A percentile compares a stretch with the other conserved stretches of the same genome.
Evolutionary conservation across 768 basidiomycete species (phyloP).

Genomic region (Lyophyllum semitale): DNA sequence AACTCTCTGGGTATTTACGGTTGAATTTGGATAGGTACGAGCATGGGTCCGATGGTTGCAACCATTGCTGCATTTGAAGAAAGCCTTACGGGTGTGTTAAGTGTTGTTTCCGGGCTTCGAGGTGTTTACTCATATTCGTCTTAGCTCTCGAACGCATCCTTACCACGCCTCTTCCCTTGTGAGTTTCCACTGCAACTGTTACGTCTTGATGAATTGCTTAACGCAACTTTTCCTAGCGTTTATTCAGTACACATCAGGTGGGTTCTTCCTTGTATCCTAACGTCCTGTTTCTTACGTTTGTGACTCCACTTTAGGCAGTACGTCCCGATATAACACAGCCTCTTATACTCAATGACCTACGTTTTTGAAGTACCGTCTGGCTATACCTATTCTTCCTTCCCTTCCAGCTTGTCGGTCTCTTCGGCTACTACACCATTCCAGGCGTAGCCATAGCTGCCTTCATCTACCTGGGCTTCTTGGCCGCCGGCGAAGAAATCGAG

Average conservation of each 20-base stretch:
- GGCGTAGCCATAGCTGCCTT: conserved; percentile 68
- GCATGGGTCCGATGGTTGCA: conserved; percentile 51
- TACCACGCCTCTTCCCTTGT: conserved; percentile 70
- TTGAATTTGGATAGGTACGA: conserved; percentile 35
- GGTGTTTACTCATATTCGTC: background rate
- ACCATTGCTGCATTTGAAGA: conserved; percentile 56
- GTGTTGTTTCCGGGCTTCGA: background rate
- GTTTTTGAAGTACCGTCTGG: conserved; percentile 55
- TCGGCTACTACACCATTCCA: conserved; percentile 66
- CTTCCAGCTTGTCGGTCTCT: conserved; percentile 67
- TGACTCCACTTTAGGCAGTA: conserved; percentile 28
- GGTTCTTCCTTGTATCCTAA: background rate
- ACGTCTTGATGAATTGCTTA: background rate
- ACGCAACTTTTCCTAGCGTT: conserved; percentile 38
- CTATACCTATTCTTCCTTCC: conserved; percentile 77
- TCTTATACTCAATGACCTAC: background rate
- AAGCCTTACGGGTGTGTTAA: conserved; percentile 43
- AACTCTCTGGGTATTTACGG: background rate
- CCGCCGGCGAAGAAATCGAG: conserved; percentile 71
- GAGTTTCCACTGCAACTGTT: conserved; percentile 25
- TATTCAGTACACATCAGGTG: conserved; percentile 66
- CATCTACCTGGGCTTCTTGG: conserved; percentile 71
- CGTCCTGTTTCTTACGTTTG: background rate
- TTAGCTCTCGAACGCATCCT: conserved; percentile 60
- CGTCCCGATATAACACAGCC: conserved; percentile 4